These are phyloP conservation scores for Lobosporangium transversale DNA, from an alignment of 192 early-diverging fungal species.

Conservation along the genomic window DNA sequence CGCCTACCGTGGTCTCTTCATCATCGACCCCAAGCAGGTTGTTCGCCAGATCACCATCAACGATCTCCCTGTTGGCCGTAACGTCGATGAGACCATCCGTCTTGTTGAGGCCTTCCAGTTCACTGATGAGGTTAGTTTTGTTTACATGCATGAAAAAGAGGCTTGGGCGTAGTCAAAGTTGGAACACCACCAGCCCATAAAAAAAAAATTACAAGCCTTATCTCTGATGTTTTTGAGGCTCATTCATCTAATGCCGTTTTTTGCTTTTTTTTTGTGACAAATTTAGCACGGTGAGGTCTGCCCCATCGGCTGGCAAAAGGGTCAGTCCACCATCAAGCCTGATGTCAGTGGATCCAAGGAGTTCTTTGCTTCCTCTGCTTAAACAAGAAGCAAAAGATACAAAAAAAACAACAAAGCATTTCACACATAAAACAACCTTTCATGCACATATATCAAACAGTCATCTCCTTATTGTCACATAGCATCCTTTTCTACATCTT, in stretches of 20 bases:
- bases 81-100: slow-evolving; percentile 87
- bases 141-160: too few relatives aligned
- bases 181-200: too few relatives aligned
- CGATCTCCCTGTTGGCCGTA: slow-evolving; percentile 88
- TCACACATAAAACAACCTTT: background rate
- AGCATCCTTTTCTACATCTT: background rate
- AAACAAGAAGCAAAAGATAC: background rate
- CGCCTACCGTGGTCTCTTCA: slow-evolving; percentile 88
- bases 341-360: slow-evolving; percentile 54
- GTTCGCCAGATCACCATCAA: slow-evolving; percentile 91
- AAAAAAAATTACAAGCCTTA: background rate
- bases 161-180: too few relatives aligned
- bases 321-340: slow-evolving; percentile 58
- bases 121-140: slow-evolving; percentile 76
- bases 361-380: slow-evolving; percentile 53
- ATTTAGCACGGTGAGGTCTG: slow-evolving; percentile 76
- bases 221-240: too few relatives aligned
- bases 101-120: slow-evolving; percentile 93
- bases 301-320: slow-evolving; percentile 88
- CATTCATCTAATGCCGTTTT: too few relatives aligned
- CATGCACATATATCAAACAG: background rate
- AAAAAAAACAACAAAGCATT: background rate
- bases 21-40: slow-evolving; percentile 90
- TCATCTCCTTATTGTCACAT: background rate
- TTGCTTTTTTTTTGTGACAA: background rate